Percentiles rank a stretch among this genome's conserved stretches.
Evolutionary conservation across 73 alveolate species (phyloP).

Genomic region (Paramecium biaurelia): DNA sequence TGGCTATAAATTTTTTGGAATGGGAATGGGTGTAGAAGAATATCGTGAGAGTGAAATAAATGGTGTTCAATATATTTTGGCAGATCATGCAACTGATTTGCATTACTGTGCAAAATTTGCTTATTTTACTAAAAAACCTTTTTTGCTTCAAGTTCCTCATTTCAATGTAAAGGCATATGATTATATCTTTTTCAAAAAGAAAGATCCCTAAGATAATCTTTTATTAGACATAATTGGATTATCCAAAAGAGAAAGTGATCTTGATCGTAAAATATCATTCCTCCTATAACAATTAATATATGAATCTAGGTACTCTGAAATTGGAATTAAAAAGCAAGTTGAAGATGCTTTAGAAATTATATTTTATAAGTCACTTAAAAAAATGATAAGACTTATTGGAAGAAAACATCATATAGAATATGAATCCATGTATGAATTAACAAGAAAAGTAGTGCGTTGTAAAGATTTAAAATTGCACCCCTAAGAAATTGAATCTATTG

Average conservation of each 20-base stretch:
- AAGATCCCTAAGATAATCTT: not conserved
- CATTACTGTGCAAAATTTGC: not conserved
- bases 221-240: not conserved
- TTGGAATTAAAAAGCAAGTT: not conserved
- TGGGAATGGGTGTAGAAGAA: not conserved
- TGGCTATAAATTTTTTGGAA: not conserved
- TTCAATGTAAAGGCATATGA: not conserved
- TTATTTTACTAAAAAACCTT: not conserved
- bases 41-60: not conserved
- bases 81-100: constrained; percentile 28
- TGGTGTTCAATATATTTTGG: not conserved
- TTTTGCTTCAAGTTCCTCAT: not conserved
- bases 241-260: not conserved
- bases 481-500: not conserved
- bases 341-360: constrained; percentile 19
- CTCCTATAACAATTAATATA: not conserved
- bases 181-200: not conserved
- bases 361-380: not conserved
- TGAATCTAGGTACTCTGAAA: constrained; percentile 12
- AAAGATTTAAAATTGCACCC: not conserved
- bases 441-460: not conserved
- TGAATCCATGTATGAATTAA: constrained; percentile 13
- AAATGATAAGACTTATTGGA: not conserved
- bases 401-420: not conserved
- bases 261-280: not conserved